phyloP scores from a whole-genome alignment of 2,329 filamentous ascomycete species.

The Colletotrichum chlorophyti region DNA sequence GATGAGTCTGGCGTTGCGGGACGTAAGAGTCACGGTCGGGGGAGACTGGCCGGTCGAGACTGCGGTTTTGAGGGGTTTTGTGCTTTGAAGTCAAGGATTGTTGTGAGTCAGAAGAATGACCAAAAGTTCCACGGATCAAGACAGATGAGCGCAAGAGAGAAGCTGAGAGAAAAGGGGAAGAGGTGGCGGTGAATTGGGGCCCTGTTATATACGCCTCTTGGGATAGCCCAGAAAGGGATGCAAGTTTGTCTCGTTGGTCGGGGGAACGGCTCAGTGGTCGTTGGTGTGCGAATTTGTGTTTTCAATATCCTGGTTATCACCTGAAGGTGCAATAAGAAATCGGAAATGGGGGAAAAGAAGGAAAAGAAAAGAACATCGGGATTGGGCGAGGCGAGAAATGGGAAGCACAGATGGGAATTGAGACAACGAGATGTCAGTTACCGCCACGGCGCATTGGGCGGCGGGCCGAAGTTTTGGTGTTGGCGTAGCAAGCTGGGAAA shows the following conservation, averaged over 20 bases:
- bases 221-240: conserved; percentile 21
- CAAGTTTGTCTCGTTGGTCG: conserved; percentile 27
- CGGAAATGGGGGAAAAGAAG: background rate
- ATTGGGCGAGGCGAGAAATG: conserved; percentile 27
- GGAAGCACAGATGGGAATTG: conserved; percentile 24
- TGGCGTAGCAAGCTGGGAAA: conserved; percentile 22
- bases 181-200: conserved; percentile 18
- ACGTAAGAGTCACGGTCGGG: conserved; percentile 15
- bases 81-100: background rate
- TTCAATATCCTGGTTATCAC: conserved; percentile 25
- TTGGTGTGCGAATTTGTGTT: conserved; percentile 22
- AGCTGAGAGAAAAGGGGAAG: background rate
- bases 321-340: conserved; percentile 25
- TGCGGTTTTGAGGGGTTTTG: background rate
- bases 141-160: conserved; percentile 12
- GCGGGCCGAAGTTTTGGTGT: conserved; percentile 21
- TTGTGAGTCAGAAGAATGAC: background rate
- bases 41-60: background rate
- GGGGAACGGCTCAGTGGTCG: background rate
- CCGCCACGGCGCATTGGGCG: conserved; percentile 26
- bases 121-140: background rate
- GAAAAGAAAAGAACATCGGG: conserved; percentile 28
- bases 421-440: conserved; percentile 30
- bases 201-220: conserved; percentile 18
- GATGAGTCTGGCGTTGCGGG: background rate